These are phyloP conservation scores for Syzygium aromaticum DNA, from an alignment of 345 rosid genomes.

Conservation along the genomic window DNA sequence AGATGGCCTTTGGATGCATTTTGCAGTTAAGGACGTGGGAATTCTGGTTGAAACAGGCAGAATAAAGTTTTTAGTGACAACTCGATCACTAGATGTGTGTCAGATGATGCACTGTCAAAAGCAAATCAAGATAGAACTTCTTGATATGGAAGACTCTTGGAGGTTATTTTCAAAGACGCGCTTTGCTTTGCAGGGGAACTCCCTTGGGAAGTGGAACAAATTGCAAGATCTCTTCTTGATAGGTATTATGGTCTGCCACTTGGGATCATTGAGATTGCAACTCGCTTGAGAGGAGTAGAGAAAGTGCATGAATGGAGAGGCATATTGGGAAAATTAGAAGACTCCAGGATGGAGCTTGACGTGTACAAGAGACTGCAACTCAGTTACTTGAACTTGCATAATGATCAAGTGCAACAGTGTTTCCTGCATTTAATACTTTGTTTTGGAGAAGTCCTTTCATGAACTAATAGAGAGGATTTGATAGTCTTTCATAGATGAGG, in stretches of 20 bases:
- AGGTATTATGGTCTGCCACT: constrained; percentile 16
- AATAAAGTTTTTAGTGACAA: neutral
- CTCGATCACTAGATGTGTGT: neutral
- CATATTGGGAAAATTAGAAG: neutral
- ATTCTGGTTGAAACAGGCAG: neutral
- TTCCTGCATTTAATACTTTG: constrained; percentile 14
- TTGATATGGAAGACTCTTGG: neutral
- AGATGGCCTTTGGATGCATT: neutral
- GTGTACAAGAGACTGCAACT: constrained; percentile 2
- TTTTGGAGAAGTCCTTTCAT: neutral
- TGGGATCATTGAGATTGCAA: constrained; percentile 5
- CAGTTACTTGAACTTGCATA: constrained; percentile 7
- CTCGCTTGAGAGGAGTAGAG: constrained; percentile 1
- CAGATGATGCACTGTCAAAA: neutral
- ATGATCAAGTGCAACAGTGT: constrained; percentile 8
- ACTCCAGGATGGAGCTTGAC: neutral
- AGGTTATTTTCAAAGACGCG: neutral
- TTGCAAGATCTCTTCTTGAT: neutral
- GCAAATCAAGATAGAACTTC: neutral
- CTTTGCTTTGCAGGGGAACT: neutral
- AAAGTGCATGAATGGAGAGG: constrained; percentile 4
- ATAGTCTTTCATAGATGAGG: constrained; percentile 10
- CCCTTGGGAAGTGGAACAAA: neutral
- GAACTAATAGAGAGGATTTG: neutral
- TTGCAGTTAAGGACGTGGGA: neutral